These are phyloP conservation scores for Pseudocercospora ulei DNA, from an alignment of 2,329 filamentous ascomycete genomes.

Conservation along the genomic window DNA sequence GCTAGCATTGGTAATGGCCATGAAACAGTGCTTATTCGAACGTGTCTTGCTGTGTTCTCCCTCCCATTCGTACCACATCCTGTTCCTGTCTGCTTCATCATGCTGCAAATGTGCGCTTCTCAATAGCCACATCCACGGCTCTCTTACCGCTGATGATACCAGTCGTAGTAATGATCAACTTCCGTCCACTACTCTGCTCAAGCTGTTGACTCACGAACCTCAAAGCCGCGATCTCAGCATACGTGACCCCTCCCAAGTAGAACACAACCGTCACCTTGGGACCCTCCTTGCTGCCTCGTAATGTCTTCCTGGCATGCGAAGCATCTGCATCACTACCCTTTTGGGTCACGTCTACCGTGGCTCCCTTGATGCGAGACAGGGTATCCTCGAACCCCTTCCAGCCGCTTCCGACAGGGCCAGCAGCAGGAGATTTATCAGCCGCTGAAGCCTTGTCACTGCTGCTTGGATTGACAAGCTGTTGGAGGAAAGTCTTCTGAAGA, in stretches of 20 bases:
- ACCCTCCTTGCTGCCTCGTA: conserved; percentile 57
- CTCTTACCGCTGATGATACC: conserved; percentile 80
- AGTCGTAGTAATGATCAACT: conserved; percentile 86
- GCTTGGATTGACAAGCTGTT: conserved; percentile 43
- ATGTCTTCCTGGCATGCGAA: conserved; percentile 63
- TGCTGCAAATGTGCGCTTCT: conserved; percentile 28
- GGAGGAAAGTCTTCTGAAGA: conserved; percentile 76
- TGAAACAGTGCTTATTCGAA: no score
- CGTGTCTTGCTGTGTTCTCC: no score
- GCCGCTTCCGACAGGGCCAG: conserved; percentile 52
- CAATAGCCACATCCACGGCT: conserved; percentile 61
- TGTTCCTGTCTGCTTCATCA: no score
- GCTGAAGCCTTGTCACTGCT: conserved; percentile 38
- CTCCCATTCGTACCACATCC: no score
- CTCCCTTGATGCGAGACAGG: conserved; percentile 74
- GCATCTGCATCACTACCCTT: conserved; percentile 88
- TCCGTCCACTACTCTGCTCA: conserved; percentile 55
- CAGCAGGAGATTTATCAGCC: conserved; percentile 43
- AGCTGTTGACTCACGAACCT: conserved; percentile 73
- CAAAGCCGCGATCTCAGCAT: conserved; percentile 88
- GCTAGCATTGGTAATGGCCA: conserved; percentile 1
- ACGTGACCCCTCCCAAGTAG: conserved; percentile 92
- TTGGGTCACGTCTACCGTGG: conserved; percentile 84
- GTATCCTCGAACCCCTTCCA: conserved; percentile 92
- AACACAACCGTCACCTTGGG: conserved; percentile 86